Evolutionary conservation across 805 yeast species (phyloP), one percentile per base, ranked within the genome.

Genomic region (Monosporozyma yasuniensis): DNA sequence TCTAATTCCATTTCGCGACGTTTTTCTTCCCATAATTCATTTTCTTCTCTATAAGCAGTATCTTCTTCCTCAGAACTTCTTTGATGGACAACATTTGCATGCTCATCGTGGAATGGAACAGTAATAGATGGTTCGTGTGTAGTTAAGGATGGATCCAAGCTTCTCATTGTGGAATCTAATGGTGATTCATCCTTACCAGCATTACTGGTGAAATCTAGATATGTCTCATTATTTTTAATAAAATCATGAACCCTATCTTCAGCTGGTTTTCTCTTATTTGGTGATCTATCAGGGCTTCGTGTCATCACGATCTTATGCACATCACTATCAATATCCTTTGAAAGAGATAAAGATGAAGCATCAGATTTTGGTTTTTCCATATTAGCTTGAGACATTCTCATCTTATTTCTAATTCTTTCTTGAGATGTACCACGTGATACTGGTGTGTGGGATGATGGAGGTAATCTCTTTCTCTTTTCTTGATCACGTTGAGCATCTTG

Each of bases 401-500:
- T 44, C n/a, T 27, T 30, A n/a, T 21, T 32, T 21, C 25, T 35
- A 2, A 18, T 14, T 19, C 25, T 21, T n/a, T 32, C 37, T 21
- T 30, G 39, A 7, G 39, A 44, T 11, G 28, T 39, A 21, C 42
- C 27, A 39, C 27, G 46, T 7, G 22, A 10, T 5, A 9, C 38
- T 30, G 39, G 16, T 19, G 46, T 44, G 9, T 30, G 39, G 14
- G 41, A 28, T 30, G 45, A 30, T 28, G 46, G 49, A 12, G 50
- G 50, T 21, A 50, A 18, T 48, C 51, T 60, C 50, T 52, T 56
- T 35, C 56, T 56, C 54, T 57, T 59, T 42, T 55, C 63, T 51
- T 63, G 63, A 19, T 67, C 54, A 22, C 66, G 74, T 58, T 78
- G 78, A 2, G 97, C 81, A 41, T 83, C 78, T 63, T 84, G 84